Conservation (phyloP, 352 stramenopile genomes). For the Pythium oligandrum region DNA sequence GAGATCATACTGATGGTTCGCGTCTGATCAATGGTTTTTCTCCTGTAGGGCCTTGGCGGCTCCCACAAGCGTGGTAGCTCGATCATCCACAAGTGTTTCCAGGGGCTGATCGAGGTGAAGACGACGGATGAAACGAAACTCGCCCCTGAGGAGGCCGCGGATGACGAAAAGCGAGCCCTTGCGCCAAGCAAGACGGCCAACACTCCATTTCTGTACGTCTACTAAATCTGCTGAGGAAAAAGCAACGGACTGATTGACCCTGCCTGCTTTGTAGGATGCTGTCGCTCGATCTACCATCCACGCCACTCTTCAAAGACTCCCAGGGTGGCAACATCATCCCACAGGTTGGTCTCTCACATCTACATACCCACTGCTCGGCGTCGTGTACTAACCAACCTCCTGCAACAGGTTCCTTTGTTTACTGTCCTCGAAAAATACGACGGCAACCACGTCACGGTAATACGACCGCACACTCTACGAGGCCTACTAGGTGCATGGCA, state of each 20-base stretch:
- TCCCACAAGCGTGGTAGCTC: conserved; percentile 82
- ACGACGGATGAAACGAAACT: conserved; percentile 67
- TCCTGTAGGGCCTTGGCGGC: conserved; percentile 70
- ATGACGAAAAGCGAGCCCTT: conserved; percentile 18
- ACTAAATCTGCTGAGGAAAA: not conserved
- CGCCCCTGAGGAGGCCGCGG: conserved; percentile 19
- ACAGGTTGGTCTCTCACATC: conserved; percentile 34
- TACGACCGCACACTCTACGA: too few relatives aligned
- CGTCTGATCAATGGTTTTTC: conserved; percentile 6
- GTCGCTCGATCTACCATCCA: conserved; percentile 96
- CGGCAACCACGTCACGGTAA: conserved; percentile 75
- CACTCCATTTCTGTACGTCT: conserved; percentile 67
- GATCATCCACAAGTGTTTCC: conserved; percentile 96
- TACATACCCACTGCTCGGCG: not conserved
- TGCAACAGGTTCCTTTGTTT: conserved; percentile 91
- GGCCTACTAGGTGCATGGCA: too few relatives aligned
- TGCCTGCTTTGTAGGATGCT: conserved; percentile 78
- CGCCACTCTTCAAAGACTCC: conserved; percentile 98
- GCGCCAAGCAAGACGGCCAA: conserved; percentile 28
- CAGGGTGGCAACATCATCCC: conserved; percentile 96
- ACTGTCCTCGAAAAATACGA: conserved; percentile 98
- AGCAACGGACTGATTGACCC: not conserved
- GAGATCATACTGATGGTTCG: not conserved
- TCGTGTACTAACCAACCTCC: not conserved
- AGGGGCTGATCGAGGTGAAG: conserved; percentile 92